phyloP scores from a whole-genome alignment of 345 rosid species.

The Brassica incana region DNA sequence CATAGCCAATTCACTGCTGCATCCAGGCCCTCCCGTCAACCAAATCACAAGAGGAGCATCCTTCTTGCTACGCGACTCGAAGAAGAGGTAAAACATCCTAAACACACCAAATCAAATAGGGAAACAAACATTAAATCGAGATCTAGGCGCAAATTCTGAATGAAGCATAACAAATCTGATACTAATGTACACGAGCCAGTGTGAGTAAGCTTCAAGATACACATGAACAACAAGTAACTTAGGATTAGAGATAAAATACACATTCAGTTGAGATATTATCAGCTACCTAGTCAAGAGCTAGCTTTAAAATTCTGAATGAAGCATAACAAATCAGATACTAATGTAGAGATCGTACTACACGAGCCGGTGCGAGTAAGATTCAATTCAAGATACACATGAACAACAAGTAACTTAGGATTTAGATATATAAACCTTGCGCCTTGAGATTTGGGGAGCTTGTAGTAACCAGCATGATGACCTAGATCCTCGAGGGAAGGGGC shows the following conservation, averaged over 20 bases:
- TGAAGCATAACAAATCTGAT: no score
- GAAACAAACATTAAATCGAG: no score
- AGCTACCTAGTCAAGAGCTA: not conserved
- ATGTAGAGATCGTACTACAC: not conserved
- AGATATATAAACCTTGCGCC: slow-evolving; percentile 57
- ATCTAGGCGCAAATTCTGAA: no score
- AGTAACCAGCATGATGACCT: slow-evolving; percentile 95
- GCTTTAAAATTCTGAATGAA: not conserved
- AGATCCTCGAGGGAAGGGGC: slow-evolving; percentile 54
- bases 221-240: no score
- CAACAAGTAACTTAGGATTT: not conserved
- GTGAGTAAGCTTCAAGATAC: no score
- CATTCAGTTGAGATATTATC: no score
- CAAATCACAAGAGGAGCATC: slow-evolving; percentile 88
- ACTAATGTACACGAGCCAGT: no score
- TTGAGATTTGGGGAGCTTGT: slow-evolving; percentile 67
- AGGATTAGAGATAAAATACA: no score
- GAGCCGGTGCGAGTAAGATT: not conserved
- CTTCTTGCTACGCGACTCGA: slow-evolving; percentile 73
- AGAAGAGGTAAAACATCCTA: slow-evolving; percentile 97
- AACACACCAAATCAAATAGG: slow-evolving; percentile 13
- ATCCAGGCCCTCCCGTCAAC: slow-evolving; percentile 99
- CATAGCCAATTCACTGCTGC: slow-evolving; percentile 96
- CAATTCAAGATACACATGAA: not conserved
- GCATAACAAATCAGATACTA: slow-evolving; percentile 1